Conservation (phyloP, 164 flowering plant genomes). For the Nymphaea thermarum region DNA sequence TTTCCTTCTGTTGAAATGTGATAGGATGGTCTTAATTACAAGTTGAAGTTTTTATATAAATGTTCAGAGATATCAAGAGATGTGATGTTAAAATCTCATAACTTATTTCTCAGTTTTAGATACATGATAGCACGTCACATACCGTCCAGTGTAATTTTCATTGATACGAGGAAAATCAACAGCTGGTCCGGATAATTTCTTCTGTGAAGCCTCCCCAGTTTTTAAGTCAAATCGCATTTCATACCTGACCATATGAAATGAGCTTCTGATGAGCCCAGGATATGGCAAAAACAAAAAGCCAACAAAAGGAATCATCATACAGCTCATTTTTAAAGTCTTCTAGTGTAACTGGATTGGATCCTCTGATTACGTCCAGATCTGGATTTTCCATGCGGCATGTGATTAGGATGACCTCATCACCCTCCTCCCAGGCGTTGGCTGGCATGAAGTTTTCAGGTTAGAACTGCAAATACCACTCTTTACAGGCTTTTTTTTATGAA, state of each 20-base stretch:
- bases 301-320: constrained; percentile 30
- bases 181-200: constrained; percentile 62
- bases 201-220: constrained; percentile 80
- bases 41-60: no score
- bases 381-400: constrained; percentile 81
- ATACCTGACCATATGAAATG: constrained; percentile 33
- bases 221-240: constrained; percentile 94
- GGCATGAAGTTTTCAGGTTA: constrained; percentile 1
- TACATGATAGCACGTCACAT: not conserved
- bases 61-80: not conserved
- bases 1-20: no score
- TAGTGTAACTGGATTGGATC: constrained; percentile 47
- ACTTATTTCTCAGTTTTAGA: no score
- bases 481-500: no score
- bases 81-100: not conserved
- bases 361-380: constrained; percentile 64
- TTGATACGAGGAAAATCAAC: constrained; percentile 93
- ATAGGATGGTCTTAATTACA: no score
- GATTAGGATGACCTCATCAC: constrained; percentile 73
- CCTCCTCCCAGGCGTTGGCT: constrained; percentile 99
- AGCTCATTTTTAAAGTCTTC: constrained; percentile 66
- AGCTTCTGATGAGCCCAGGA: not conserved
- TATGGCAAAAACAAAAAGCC: not conserved
- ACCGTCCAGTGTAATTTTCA: constrained; percentile 93
- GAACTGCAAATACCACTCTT: not conserved